Conservation (phyloP, 176 grass and related monocot species). For the Typha latifolia region DNA sequence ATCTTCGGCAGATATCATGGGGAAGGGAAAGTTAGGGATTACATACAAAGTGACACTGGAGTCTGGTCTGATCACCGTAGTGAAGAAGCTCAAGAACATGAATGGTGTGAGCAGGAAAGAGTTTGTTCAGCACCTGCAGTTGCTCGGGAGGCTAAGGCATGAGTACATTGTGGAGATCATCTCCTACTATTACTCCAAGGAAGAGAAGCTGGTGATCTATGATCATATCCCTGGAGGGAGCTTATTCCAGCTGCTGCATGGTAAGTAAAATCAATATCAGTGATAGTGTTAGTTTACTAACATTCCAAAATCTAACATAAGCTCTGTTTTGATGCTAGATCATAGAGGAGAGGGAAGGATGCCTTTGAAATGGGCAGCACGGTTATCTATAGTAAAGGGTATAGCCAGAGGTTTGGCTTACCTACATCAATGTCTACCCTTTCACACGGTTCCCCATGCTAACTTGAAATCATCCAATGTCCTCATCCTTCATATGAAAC, state of each 20-base stretch:
- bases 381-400: slow-evolving; percentile 62
- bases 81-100: slow-evolving; percentile 86
- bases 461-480: slow-evolving; percentile 91
- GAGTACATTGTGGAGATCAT: slow-evolving; percentile 72
- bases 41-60: slow-evolving; percentile 60
- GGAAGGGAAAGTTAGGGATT: slow-evolving; percentile 69
- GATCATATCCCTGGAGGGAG: slow-evolving; percentile 57
- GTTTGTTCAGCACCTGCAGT: slow-evolving; percentile 64
- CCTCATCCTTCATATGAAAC: slow-evolving; percentile 20
- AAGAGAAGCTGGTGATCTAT: slow-evolving; percentile 79
- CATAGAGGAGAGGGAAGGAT: slow-evolving; percentile 65
- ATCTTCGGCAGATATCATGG: slow-evolving; percentile 67
- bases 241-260: slow-evolving; percentile 82
- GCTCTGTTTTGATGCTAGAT: slow-evolving; percentile 25
- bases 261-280: slow-evolving; percentile 16
- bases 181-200: slow-evolving; percentile 64
- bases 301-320: background rate
- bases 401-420: slow-evolving; percentile 57
- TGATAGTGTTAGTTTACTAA: no score
- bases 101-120: slow-evolving; percentile 44
- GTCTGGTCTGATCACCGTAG: slow-evolving; percentile 29
- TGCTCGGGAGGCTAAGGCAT: slow-evolving; percentile 71
- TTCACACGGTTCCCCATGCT: slow-evolving; percentile 66
- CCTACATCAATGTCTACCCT: slow-evolving; percentile 50
- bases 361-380: slow-evolving; percentile 60